phyloP scores from a whole-genome alignment of 306 rosid species.

The Adenanthera pavonina region DNA sequence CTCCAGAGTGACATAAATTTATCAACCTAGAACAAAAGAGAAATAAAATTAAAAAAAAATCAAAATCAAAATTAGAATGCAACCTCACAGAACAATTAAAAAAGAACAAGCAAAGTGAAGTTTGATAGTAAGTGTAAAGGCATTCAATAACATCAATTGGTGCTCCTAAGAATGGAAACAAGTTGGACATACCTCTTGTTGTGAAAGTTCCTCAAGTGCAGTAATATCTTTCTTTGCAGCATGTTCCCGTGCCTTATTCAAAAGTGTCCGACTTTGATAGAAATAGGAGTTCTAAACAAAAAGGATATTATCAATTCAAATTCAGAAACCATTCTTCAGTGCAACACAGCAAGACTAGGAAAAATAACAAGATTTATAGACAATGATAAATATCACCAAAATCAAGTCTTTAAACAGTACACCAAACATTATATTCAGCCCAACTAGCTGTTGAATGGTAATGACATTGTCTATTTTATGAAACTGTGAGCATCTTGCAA shows the following conservation, averaged over 20 bases:
- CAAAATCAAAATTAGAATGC: not conserved
- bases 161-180: not conserved
- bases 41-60: not conserved
- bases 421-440: not conserved
- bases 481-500: not conserved
- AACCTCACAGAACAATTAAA: conserved; percentile 3
- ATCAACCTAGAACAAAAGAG: conserved; percentile 51
- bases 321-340: not conserved
- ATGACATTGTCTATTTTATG: not conserved
- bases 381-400: not conserved
- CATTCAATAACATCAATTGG: not conserved
- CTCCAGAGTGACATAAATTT: conserved; percentile 76
- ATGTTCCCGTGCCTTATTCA: conserved; percentile 68
- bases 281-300: conserved; percentile 62
- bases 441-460: not conserved
- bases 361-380: not conserved
- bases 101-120: not conserved
- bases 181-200: conserved; percentile 63
- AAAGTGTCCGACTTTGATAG: conserved; percentile 65
- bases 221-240: conserved; percentile 69
- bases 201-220: conserved; percentile 68
- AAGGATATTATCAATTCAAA: conserved; percentile 11
- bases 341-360: conserved; percentile 15
- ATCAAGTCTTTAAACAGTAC: not conserved
- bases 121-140: conserved; percentile 9